These are phyloP conservation scores for Tricholoma terreum DNA, from an alignment of 768 basidiomycete genomes.

Conservation along the genomic window DNA sequence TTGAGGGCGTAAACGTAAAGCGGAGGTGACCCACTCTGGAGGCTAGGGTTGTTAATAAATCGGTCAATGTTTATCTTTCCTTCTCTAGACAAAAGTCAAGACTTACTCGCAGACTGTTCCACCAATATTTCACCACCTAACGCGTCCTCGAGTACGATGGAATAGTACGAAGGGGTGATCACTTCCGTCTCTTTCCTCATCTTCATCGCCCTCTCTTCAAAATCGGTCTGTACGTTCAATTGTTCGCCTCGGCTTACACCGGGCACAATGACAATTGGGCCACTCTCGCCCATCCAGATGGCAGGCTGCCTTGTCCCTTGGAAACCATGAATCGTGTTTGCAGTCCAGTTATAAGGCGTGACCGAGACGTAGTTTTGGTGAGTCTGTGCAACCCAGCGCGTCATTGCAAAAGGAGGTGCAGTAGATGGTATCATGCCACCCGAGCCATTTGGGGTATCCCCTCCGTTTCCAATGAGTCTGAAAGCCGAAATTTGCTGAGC, in stretches of 20 bases:
- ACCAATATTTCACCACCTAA: constrained; percentile 50
- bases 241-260: constrained; percentile 37
- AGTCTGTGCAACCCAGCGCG: constrained; percentile 82
- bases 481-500: neutral
- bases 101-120: constrained; percentile 63
- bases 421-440: constrained; percentile 79
- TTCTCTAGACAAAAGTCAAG: neutral
- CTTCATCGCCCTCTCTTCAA: constrained; percentile 56
- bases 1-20: constrained; percentile 51
- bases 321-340: constrained; percentile 61
- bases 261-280: constrained; percentile 57
- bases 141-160: constrained; percentile 51
- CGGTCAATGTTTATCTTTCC: neutral
- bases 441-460: constrained; percentile 63
- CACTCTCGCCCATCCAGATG: constrained; percentile 88
- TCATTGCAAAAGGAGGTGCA: constrained; percentile 82
- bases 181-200: constrained; percentile 54
- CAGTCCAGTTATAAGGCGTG: constrained; percentile 66
- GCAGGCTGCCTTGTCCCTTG: constrained; percentile 81
- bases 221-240: constrained; percentile 42
- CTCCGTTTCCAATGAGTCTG: constrained; percentile 69
- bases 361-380: constrained; percentile 73
- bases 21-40: constrained; percentile 74
- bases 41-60: constrained; percentile 39
- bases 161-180: constrained; percentile 53